Evolutionary conservation across 2,329 filamentous ascomycete genomes (phyloP).

Genomic region (Nigrograna mackinnonii): DNA sequence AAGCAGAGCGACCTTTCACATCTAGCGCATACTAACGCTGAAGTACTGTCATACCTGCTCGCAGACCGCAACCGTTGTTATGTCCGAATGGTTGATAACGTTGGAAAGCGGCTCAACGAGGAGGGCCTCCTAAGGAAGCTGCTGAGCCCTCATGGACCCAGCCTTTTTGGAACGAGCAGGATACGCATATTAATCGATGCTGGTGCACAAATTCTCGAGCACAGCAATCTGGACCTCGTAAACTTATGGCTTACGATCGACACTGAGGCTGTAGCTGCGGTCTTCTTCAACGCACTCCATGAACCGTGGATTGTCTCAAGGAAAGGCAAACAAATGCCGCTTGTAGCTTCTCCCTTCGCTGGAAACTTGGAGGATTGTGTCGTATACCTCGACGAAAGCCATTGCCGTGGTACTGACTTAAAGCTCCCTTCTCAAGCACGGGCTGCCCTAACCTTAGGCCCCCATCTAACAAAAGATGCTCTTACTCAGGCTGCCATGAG

Average conservation of each 20-base stretch:
- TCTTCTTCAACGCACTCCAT: conserved; percentile 58
- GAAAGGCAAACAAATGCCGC: conserved; percentile 42
- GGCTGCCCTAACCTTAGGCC: conserved; percentile 61
- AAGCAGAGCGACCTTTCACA: conserved; percentile 62
- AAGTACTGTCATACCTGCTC: conserved; percentile 64
- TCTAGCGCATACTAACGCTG: conserved; percentile 64
- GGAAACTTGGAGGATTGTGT: conserved; percentile 57
- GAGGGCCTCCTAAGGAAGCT: conserved; percentile 49
- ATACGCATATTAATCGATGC: conserved; percentile 66
- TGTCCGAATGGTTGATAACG: conserved; percentile 29
- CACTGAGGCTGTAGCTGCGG: conserved; percentile 48
- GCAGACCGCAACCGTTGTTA: conserved; percentile 56
- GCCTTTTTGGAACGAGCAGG: neutral
- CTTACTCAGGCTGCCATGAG: conserved; percentile 71
- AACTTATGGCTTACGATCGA: conserved; percentile 56
- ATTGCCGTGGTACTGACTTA: conserved; percentile 65
- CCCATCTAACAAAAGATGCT: conserved; percentile 63
- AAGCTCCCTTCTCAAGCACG: conserved; percentile 53
- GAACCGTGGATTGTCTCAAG: conserved; percentile 50
- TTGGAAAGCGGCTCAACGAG: conserved; percentile 49
- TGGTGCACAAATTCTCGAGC: conserved; percentile 66
- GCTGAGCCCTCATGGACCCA: conserved; percentile 3
- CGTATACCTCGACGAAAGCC: conserved; percentile 64
- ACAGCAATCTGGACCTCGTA: conserved; percentile 57
- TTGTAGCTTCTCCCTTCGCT: conserved; percentile 59